Conservation (phyloP, 2,329 filamentous ascomycete species). For the Thielaviopsis punctulata region DNA sequence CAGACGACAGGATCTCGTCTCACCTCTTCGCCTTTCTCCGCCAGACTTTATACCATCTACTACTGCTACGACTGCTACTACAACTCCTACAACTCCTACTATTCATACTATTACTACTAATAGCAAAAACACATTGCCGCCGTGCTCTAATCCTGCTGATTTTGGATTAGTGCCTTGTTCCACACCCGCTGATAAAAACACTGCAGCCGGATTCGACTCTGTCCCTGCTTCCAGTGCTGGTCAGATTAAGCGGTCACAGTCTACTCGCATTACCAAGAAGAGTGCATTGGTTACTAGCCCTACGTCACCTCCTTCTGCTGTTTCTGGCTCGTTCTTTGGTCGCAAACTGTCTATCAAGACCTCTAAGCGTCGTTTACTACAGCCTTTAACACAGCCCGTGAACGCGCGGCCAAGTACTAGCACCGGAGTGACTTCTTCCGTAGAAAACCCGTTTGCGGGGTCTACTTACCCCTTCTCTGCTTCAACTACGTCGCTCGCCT, state of each 20-base stretch:
- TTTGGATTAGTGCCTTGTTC: no score
- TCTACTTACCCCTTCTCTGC: background rate
- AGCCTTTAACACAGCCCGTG: background rate
- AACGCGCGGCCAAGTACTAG: slow-evolving; percentile 1
- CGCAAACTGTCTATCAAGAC: background rate
- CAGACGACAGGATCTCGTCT: slow-evolving; percentile 9
- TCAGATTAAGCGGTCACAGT: slow-evolving; percentile 2
- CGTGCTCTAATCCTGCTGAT: no score
- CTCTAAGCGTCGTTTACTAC: background rate
- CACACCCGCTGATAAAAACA: no score
- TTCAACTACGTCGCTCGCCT: background rate
- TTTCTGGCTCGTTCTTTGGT: background rate
- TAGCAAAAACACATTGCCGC: no score
- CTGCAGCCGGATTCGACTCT: background rate
- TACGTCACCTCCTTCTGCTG: background rate
- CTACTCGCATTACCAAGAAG: background rate
- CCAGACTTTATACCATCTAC: background rate
- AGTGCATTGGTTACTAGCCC: background rate
- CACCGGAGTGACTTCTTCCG: background rate
- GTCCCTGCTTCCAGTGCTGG: background rate
- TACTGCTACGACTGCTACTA: background rate
- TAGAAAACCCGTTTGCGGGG: background rate
- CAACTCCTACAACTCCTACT: background rate
- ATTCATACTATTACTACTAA: no score
- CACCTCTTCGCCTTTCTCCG: slow-evolving; percentile 10